A percentile compares a stretch with the other conserved stretches of the same genome.
Evolutionary conservation across 1,284 basidiomycete species (phyloP).

Genomic region (Macrocystidia cucumis): DNA sequence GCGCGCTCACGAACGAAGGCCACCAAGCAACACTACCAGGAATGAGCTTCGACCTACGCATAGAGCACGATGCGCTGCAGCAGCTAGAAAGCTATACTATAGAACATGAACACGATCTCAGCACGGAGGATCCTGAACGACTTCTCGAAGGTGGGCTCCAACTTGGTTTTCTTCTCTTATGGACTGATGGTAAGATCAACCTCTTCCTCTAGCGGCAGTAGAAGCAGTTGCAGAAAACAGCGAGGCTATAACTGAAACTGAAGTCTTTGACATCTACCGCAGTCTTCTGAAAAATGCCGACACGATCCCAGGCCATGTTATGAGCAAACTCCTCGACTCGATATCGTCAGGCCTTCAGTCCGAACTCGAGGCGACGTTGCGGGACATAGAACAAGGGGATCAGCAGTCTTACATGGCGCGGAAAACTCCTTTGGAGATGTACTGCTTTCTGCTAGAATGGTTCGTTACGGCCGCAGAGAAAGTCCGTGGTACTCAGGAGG

Average conservation of each 20-base stretch:
- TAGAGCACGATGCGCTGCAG: constrained; percentile 60
- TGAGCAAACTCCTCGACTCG: constrained; percentile 76
- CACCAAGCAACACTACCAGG: too few relatives aligned
- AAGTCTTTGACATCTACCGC: constrained; percentile 74
- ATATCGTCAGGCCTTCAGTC: constrained; percentile 63
- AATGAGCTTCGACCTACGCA: constrained; percentile 64
- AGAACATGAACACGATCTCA: constrained; percentile 55
- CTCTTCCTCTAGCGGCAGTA: constrained; percentile 51
- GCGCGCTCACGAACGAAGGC: too few relatives aligned
- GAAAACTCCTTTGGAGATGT: constrained; percentile 76
- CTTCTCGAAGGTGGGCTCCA: constrained; percentile 43
- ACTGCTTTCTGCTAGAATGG: constrained; percentile 84
- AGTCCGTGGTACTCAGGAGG: constrained; percentile 45
- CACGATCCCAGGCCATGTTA: constrained; percentile 46
- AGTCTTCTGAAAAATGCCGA: constrained; percentile 69
- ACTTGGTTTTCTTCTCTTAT: not conserved
- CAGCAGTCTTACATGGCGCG: constrained; percentile 64
- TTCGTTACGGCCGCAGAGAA: constrained; percentile 76
- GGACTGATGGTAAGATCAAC: constrained; percentile 4
- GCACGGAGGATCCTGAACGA: constrained; percentile 25
- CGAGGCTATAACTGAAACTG: constrained; percentile 55
- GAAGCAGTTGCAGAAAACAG: constrained; percentile 68
- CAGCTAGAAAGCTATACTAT: constrained; percentile 56
- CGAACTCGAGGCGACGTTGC: constrained; percentile 61
- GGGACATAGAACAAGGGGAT: constrained; percentile 64